Evolutionary conservation across 1,284 basidiomycete species (phyloP).

Genomic region (Irpex sp.): DNA sequence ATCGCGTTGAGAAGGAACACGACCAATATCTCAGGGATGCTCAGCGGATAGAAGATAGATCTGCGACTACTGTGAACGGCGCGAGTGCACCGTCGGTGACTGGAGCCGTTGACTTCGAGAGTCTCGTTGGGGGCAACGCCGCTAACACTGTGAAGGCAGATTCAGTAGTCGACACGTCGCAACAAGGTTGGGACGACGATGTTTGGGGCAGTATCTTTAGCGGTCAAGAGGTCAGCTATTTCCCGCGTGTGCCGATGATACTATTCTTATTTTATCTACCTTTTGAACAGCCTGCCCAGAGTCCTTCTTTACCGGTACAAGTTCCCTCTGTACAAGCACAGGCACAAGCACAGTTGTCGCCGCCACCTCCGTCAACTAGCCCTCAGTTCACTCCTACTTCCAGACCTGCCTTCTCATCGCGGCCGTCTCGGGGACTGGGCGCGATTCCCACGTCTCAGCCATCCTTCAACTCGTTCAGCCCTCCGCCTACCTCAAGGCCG

Average conservation of each 20-base stretch:
- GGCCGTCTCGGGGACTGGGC: slow-evolving; percentile 36
- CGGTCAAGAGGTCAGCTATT: slow-evolving; percentile 33
- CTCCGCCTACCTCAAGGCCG: slow-evolving; percentile 20
- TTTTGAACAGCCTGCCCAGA: slow-evolving; percentile 17
- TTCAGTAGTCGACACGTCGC: slow-evolving; percentile 33
- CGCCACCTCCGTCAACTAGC: slow-evolving; percentile 33
- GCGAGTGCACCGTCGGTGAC: slow-evolving; percentile 32
- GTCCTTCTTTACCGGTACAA: slow-evolving; percentile 18
- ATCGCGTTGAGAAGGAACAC: slow-evolving; percentile 85
- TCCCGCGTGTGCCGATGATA: background rate
- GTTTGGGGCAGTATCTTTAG: slow-evolving; percentile 75
- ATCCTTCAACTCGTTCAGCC: slow-evolving; percentile 33
- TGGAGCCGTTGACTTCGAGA: slow-evolving; percentile 66
- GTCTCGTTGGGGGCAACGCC: slow-evolving; percentile 55
- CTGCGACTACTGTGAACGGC: slow-evolving; percentile 34
- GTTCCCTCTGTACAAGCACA: slow-evolving; percentile 17
- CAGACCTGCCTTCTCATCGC: slow-evolving; percentile 17
- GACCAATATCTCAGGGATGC: slow-evolving; percentile 80
- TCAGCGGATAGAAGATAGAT: slow-evolving; percentile 79
- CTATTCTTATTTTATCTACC: slow-evolving; percentile 1
- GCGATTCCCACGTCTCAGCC: slow-evolving; percentile 32
- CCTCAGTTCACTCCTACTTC: slow-evolving; percentile 13
- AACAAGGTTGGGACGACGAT: slow-evolving; percentile 67
- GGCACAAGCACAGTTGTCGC: slow-evolving; percentile 27
- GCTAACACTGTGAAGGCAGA: slow-evolving; percentile 42